Evolutionary conservation across 495 filamentous ascomycete species (phyloP), one percentile per base, ranked within the genome.

Genomic region (Lentithecium fluviatile): DNA sequence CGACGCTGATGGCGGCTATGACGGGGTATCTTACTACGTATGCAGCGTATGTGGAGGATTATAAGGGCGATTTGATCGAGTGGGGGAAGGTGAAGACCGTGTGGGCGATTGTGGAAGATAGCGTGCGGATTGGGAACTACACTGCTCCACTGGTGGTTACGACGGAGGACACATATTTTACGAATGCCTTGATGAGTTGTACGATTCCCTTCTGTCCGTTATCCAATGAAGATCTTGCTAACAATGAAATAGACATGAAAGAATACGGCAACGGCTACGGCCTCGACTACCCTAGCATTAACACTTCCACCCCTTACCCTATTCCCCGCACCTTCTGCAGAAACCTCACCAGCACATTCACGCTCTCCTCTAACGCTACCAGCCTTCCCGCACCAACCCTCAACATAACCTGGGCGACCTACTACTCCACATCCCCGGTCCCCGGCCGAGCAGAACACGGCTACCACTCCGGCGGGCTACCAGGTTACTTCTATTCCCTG

Each of bases 1-100:
- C 68, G 20, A 69, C 68, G 17, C 50, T 69, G 24, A 70, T 70
- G 45, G 52, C 53, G 12, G 62, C 68, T 24, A 62, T 62, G 45
- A 69, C 66, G 7, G 69, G 48, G n/a, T 68, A 47, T 38, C 52
- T 48, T 24, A 52, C 45, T 4, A 61, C 60, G 46, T 62, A 52
- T 24, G 49, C 49, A 13, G 56, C 45, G 20, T 65, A 56, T 25
- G 11, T 57, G 19, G 46, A 58, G 32, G 49, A 55, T 12, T 52
- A n/a, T 19, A 13, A 24, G 2, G 32, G 54, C 15, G 58, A 64
- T 34, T 49, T 64, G 7, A 64, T 64, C 32, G 55, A 59, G 23
- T 49, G 32, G 19, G 24, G 17, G n/a, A 65, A 65, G 32, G 52
- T 59, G 11, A 34, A 26, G 0, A 0, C 1, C 2, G 50, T 65